Evolutionary conservation across 2,329 filamentous ascomycete species (phyloP), one percentile per base, ranked within the genome.

Genomic region (Coniochaeta sp.): DNA sequence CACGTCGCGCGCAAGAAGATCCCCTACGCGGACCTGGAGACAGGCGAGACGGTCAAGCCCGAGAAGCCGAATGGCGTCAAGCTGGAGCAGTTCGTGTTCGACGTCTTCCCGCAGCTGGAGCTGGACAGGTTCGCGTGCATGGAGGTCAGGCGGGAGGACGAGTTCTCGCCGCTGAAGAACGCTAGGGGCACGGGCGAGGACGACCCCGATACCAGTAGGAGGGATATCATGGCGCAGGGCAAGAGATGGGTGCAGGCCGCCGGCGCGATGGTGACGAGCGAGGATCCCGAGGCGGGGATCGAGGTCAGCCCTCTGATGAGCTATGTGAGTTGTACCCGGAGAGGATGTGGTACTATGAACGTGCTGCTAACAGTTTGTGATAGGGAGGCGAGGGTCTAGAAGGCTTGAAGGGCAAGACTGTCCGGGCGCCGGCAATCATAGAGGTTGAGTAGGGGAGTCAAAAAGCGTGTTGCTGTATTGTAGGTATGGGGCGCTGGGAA

Each of bases 1-100:
- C 95, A 99, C 80, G 88, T 99, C 64, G 95, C 95, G 52, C 87
- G 89, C 75, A 99, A 99, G 89, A 99, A 99, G 89, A 99, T 99
- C 64, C 93, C 93, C 12, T 88, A 85, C 72, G 83, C 91, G 65
- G 87, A 96, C 72, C 82, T 88, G 16, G 81, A 89, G 71, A 88
- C 83, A 34, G 93, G 92, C 64, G 87, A 91, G 73, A 85, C 85
- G 0, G 80, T 96, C 75, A 96, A 96, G 83, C 92, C 93, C 3
- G 87, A 92, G 74, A 95, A 92, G 79, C 91, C 95, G 65, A 99
- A 99, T 72, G 95, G 95, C 66, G 93, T 99, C 83, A 99, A 99
- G 82, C 85, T 99, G 42, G 95, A 99, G 82, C 95, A 98, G 77
- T 99, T 98, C 69, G 93, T 99, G 62, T 99, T 99, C 72, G 95